A percentile compares a stretch with the other conserved stretches of the same genome.
These are phyloP conservation scores for Fimicolochytrium jonesii DNA, from an alignment of 192 early-diverging fungal species.

Conservation along the genomic window DNA sequence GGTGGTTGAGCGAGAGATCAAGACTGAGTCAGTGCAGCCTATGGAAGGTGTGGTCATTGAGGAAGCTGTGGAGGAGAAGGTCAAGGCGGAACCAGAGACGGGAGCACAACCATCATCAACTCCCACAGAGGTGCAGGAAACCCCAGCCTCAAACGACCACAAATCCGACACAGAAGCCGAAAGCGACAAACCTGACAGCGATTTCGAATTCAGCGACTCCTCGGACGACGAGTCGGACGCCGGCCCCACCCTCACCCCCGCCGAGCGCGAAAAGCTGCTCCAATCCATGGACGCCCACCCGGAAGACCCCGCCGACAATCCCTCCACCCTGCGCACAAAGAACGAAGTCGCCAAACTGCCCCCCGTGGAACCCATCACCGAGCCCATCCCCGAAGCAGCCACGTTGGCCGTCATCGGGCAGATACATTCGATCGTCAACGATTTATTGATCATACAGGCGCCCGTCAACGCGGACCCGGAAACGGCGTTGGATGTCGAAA, in stretches of 20 bases:
- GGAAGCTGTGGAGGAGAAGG: no score
- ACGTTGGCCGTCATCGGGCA: constrained; percentile 56
- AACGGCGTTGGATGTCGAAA: constrained; percentile 72
- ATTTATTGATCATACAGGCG: constrained; percentile 66
- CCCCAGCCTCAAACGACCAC: no score
- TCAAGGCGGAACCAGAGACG: no score
- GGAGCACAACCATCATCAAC: no score
- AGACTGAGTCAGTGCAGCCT: no score
- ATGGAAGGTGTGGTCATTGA: no score
- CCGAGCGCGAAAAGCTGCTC: constrained; percentile 15
- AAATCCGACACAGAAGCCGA: constrained; percentile 11
- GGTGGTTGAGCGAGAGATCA: no score
- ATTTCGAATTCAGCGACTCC: constrained; percentile 6
- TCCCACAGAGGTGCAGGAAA: no score
- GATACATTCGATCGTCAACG: constrained; percentile 67
- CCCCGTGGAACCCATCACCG: constrained; percentile 36
- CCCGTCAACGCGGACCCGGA: constrained; percentile 36
- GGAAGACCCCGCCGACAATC: constrained; percentile 8
- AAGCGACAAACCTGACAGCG: constrained; percentile 3
- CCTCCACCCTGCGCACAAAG: constrained; percentile 27
- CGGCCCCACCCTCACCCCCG: constrained; percentile 1
- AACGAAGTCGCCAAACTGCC: constrained; percentile 36
- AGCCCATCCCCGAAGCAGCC: constrained; percentile 46
- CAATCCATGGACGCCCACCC: constrained; percentile 12
- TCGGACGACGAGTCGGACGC: not conserved